Conservation (phyloP, 1,284 basidiomycete species). For the Cryptococcus hybrid region DNA sequence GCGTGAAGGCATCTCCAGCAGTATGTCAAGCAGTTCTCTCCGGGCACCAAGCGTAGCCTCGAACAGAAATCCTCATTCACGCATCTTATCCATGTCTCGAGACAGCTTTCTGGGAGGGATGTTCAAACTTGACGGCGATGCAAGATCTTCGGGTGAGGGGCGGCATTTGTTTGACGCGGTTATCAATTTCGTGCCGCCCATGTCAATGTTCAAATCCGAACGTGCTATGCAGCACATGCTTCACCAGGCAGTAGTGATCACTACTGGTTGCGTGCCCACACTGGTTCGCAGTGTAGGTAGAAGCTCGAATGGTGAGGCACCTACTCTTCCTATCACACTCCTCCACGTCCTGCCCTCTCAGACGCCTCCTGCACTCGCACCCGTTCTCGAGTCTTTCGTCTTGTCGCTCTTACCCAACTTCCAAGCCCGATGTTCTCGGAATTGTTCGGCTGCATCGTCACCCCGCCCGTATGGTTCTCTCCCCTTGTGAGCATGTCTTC, state of each 20-base stretch:
- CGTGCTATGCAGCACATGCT: constrained; percentile 35
- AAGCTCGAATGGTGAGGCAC: background rate
- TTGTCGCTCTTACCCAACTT: constrained; percentile 24
- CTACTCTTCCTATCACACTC: constrained; percentile 24
- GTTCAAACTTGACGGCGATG: constrained; percentile 4
- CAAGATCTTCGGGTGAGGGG: background rate
- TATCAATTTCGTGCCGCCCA: constrained; percentile 37
- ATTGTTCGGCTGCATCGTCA: constrained; percentile 22
- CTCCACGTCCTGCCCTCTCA: constrained; percentile 34
- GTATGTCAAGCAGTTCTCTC: background rate
- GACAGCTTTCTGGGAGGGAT: constrained; percentile 13
- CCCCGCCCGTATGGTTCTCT: constrained; percentile 21
- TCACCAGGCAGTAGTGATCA: constrained; percentile 33
- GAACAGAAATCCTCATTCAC: background rate
- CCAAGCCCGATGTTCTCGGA: constrained; percentile 17
- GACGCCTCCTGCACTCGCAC: constrained; percentile 26
- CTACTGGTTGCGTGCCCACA: constrained; percentile 33
- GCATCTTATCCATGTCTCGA: constrained; percentile 6
- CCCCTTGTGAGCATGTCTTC: constrained; percentile 10
- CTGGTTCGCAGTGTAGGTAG: constrained; percentile 14
- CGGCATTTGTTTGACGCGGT: constrained; percentile 31
- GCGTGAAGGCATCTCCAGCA: background rate
- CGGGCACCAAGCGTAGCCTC: background rate
- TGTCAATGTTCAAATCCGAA: constrained; percentile 14
- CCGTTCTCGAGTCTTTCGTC: constrained; percentile 33